phyloP scores from a whole-genome alignment of 768 basidiomycete genomes.

The Rhizopogon roseolus region DNA sequence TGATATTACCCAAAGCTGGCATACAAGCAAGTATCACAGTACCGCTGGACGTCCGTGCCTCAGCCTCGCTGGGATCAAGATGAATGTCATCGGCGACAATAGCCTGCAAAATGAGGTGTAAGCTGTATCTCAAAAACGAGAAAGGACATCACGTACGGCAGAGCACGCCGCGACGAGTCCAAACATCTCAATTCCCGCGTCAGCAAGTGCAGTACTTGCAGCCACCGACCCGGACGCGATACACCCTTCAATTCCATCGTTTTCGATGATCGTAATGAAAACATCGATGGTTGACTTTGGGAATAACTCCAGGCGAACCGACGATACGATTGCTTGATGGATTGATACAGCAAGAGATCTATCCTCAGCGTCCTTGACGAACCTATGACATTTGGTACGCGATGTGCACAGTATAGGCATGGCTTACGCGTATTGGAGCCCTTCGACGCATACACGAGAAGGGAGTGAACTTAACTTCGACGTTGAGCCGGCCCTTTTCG shows the following conservation, averaged over 20 bases:
- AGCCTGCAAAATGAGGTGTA: conserved; percentile 36
- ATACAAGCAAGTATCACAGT: conserved; percentile 80
- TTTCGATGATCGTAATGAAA: conserved; percentile 84
- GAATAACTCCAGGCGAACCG: conserved; percentile 83
- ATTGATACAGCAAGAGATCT: conserved; percentile 78
- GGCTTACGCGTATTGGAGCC: conserved; percentile 79
- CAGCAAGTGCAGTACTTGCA: conserved; percentile 84
- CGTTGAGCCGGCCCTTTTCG: conserved; percentile 85
- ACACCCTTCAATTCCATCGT: conserved; percentile 87
- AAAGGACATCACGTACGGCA: conserved; percentile 45
- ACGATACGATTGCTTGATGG: conserved; percentile 78
- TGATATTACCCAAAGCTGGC: conserved; percentile 81
- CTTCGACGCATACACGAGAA: conserved; percentile 78
- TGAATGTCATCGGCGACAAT: conserved; percentile 54
- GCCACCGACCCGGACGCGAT: conserved; percentile 85
- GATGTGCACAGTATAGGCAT: neutral
- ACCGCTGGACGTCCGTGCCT: conserved; percentile 52
- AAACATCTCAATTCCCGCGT: conserved; percentile 89
- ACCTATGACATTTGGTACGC: conserved; percentile 2
- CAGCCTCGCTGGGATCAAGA: conserved; percentile 78
- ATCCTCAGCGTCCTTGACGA: conserved; percentile 88
- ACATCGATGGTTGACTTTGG: conserved; percentile 94
- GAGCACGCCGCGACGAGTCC: conserved; percentile 85
- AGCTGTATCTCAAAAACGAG: neutral
- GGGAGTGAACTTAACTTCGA: conserved; percentile 96